phyloP scores from a whole-genome alignment of 2,329 filamentous ascomycete genomes.

The Alternaria incomplexa region DNA sequence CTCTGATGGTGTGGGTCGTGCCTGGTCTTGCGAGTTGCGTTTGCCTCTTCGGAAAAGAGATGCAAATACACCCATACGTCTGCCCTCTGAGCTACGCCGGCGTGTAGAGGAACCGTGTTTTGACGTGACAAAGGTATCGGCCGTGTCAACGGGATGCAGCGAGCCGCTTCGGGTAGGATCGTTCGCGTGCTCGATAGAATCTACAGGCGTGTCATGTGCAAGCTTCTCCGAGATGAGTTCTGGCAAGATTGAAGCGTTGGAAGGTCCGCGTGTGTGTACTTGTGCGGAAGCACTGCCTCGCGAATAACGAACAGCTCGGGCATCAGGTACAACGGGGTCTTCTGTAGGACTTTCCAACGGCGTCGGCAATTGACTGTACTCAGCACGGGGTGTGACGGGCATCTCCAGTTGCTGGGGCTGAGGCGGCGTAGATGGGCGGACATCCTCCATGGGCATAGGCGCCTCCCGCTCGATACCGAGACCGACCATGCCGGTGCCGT shows the following conservation, averaged over 20 bases:
- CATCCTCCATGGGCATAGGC: slow-evolving; percentile 62
- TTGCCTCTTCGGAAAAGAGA: slow-evolving; percentile 73
- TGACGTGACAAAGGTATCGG: slow-evolving; percentile 37
- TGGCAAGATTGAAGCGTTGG: slow-evolving; percentile 61
- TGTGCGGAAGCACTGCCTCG: slow-evolving; percentile 56
- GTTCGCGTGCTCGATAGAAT: slow-evolving; percentile 51
- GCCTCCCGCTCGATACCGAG: slow-evolving; percentile 64
- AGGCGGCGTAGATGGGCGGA: slow-evolving; percentile 48
- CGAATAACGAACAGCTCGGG: slow-evolving; percentile 56
- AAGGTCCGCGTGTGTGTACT: slow-evolving; percentile 54
- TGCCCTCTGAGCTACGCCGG: slow-evolving; percentile 44
- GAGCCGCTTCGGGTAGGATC: slow-evolving; percentile 42
- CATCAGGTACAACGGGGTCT: slow-evolving; percentile 56
- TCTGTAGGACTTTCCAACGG: slow-evolving; percentile 53
- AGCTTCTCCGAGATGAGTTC: slow-evolving; percentile 54
- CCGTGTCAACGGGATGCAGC: slow-evolving; percentile 40
- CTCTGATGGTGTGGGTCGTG: slow-evolving; percentile 68
- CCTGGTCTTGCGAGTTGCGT: slow-evolving; percentile 57
- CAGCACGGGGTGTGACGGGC: slow-evolving; percentile 23
- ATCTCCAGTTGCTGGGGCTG: slow-evolving; percentile 27
- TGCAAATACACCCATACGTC: slow-evolving; percentile 44
- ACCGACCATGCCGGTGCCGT: slow-evolving; percentile 48
- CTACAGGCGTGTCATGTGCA: slow-evolving; percentile 38
- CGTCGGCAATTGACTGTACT: slow-evolving; percentile 39
- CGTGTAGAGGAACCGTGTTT: slow-evolving; percentile 31